Percentiles rank a stretch among this genome's conserved stretches.
phyloP scores from a whole-genome alignment of 2,329 filamentous ascomycete species.

The Cordyceps cicadae region DNA sequence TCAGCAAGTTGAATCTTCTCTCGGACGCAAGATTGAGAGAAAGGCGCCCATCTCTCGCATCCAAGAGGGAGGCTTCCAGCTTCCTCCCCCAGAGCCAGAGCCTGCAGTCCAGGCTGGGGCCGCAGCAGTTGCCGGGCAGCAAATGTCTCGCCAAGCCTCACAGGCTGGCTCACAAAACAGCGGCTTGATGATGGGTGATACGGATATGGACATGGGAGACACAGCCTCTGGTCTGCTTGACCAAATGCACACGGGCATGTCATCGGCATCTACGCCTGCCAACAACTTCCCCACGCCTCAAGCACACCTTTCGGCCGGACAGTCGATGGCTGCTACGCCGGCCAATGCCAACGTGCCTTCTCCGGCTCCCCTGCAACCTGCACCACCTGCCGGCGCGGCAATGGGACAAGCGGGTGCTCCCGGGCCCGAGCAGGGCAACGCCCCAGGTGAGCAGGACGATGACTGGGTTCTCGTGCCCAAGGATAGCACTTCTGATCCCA shows the following conservation, averaged over 20 bases:
- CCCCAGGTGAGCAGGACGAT: slow-evolving; percentile 43
- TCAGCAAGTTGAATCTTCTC: slow-evolving; percentile 60
- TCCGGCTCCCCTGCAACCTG: slow-evolving; percentile 28
- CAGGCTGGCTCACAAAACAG: slow-evolving; percentile 48
- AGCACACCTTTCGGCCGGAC: slow-evolving; percentile 44
- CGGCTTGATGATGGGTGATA: slow-evolving; percentile 44
- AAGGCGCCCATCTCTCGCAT: slow-evolving; percentile 61
- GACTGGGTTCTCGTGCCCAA: slow-evolving; percentile 73
- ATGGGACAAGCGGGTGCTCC: slow-evolving; percentile 37
- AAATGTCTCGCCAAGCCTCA: slow-evolving; percentile 46
- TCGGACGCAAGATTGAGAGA: slow-evolving; percentile 58
- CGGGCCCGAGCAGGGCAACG: slow-evolving; percentile 33
- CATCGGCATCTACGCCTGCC: slow-evolving; percentile 50
- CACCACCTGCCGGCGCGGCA: slow-evolving; percentile 15
- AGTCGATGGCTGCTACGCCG: slow-evolving; percentile 52
- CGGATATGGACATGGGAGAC: slow-evolving; percentile 57
- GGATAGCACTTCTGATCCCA: slow-evolving; percentile 30
- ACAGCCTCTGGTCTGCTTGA: slow-evolving; percentile 58
- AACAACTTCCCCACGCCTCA: slow-evolving; percentile 56
- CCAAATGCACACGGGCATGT: slow-evolving; percentile 57
- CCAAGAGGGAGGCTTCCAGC: slow-evolving; percentile 69
- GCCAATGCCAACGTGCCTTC: slow-evolving; percentile 39
- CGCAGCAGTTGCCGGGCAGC: slow-evolving; percentile 13
- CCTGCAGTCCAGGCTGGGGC: slow-evolving; percentile 22
- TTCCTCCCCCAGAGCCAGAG: slow-evolving; percentile 42